Conservation (phyloP, 2,329 filamentous ascomycete species). For the Metarhizium anisopliae region DNA sequence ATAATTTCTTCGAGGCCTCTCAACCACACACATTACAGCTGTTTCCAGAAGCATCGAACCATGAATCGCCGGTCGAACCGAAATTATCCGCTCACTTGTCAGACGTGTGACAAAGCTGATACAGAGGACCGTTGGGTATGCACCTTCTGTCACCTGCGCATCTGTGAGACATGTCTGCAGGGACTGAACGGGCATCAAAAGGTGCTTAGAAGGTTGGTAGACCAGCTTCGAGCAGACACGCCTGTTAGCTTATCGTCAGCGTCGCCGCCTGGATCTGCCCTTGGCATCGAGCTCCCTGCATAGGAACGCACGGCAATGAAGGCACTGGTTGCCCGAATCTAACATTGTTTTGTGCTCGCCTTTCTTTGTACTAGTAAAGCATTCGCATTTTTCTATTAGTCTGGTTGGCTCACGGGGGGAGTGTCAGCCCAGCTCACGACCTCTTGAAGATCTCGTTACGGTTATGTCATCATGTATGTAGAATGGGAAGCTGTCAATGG, state of each 20-base stretch:
- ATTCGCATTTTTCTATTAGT: neutral
- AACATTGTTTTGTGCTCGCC: neutral
- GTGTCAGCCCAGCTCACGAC: neutral
- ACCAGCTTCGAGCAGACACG: conserved; percentile 13
- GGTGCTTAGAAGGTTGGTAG: conserved; percentile 34
- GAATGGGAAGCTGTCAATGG: neutral
- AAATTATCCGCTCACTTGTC: conserved; percentile 43
- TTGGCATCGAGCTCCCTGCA: conserved; percentile 6
- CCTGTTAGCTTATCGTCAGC: conserved; percentile 12
- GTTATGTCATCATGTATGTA: neutral
- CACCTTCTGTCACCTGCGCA: conserved; percentile 40
- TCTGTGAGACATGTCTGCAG: conserved; percentile 40
- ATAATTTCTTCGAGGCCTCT: conserved; percentile 34
- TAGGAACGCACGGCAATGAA: neutral
- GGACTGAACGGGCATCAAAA: conserved; percentile 30
- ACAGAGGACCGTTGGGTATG: conserved; percentile 37
- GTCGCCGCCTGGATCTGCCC: conserved; percentile 12
- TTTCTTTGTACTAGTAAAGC: neutral
- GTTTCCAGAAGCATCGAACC: conserved; percentile 36
- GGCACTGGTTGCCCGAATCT: neutral
- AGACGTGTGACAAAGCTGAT: conserved; percentile 40
- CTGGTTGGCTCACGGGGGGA: neutral
- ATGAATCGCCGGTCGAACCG: conserved; percentile 41
- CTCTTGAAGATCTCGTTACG: neutral
- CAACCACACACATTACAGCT: conserved; percentile 34